Conservation (phyloP, 2,329 filamentous ascomycete species). For the Zalaria sp. region DNA sequence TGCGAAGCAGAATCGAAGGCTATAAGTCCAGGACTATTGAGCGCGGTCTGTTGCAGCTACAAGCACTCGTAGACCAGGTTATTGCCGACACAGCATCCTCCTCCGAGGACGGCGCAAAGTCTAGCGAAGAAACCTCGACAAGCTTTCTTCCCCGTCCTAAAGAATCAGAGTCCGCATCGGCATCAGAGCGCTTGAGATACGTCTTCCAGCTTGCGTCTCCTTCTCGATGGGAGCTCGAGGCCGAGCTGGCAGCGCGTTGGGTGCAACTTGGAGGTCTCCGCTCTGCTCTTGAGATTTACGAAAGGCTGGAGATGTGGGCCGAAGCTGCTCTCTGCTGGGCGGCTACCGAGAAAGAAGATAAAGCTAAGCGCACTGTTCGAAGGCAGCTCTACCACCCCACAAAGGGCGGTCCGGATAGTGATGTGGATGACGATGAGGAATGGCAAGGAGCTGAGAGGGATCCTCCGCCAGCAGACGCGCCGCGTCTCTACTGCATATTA, state of each 20-base stretch:
- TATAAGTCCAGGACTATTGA: constrained; percentile 80
- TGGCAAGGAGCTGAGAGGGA: constrained; percentile 55
- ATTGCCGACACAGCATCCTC: constrained; percentile 60
- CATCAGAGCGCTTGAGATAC: constrained; percentile 63
- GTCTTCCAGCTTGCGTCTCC: constrained; percentile 74
- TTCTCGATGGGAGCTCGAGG: constrained; percentile 84
- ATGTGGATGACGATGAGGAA: constrained; percentile 24
- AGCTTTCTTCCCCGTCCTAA: constrained; percentile 72
- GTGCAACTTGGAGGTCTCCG: constrained; percentile 72
- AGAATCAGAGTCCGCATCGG: constrained; percentile 62
- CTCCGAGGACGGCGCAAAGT: constrained; percentile 7
- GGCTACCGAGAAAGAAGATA: constrained; percentile 64
- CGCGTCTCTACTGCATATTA: constrained; percentile 81
- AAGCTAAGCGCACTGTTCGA: constrained; percentile 62
- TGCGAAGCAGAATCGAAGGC: constrained; percentile 79
- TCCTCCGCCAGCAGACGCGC: constrained; percentile 66
- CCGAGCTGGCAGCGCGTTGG: constrained; percentile 89
- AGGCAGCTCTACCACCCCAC: constrained; percentile 64
- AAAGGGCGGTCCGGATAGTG: constrained; percentile 19
- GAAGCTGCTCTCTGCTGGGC: constrained; percentile 87
- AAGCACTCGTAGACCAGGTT: constrained; percentile 90
- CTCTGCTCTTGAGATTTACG: constrained; percentile 91
- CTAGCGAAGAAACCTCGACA: constrained; percentile 37
- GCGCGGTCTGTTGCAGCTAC: constrained; percentile 77
- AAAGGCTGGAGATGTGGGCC: constrained; percentile 83